Percentiles rank a stretch among this genome's conserved stretches.
phyloP scores from a whole-genome alignment of 768 basidiomycete species.

The Coprinellus aureogranulatus region DNA sequence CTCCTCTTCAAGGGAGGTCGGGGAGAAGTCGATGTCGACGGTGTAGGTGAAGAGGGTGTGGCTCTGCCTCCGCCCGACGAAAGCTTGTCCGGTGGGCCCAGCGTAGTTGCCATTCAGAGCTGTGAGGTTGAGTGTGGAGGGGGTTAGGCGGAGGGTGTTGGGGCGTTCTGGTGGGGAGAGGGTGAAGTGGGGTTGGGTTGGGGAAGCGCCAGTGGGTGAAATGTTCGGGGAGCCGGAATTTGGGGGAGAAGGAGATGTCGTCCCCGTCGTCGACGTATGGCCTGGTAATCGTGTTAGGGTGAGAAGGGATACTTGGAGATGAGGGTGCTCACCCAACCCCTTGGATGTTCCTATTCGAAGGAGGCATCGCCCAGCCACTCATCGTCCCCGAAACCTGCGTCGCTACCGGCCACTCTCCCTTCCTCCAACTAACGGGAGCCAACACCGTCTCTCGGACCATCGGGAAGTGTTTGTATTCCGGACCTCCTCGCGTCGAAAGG shows the following conservation, averaged over 20 bases:
- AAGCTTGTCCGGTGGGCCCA: constrained; percentile 22
- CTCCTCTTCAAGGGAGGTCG: constrained; percentile 22
- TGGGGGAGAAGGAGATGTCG: constrained; percentile 19
- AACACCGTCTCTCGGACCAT: constrained; percentile 37
- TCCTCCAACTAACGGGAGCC: constrained; percentile 29
- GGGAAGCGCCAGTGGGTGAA: constrained; percentile 30
- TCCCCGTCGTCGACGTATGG: constrained; percentile 20
- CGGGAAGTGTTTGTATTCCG: constrained; percentile 25
- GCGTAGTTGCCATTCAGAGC: constrained; percentile 26
- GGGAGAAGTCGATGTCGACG: constrained; percentile 22
- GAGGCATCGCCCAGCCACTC: constrained; percentile 20
- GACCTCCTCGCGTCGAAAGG: constrained; percentile 23
- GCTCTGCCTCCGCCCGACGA: constrained; percentile 29
- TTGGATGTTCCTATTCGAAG: constrained; percentile 3
- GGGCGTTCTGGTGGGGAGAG: constrained; percentile 18
- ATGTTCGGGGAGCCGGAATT: constrained; percentile 21
- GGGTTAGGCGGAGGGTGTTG: constrained; percentile 19
- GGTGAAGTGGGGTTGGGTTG: constrained; percentile 17
- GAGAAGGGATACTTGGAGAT: background rate
- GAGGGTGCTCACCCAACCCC: constrained; percentile 9
- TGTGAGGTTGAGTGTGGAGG: constrained; percentile 28
- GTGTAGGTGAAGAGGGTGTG: constrained; percentile 26
- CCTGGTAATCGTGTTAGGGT: background rate
- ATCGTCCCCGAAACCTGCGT: constrained; percentile 19
- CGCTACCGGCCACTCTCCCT: constrained; percentile 24